These are phyloP conservation scores for Mortierella sp. DNA, from an alignment of 371 early-diverging fungal species.

Conservation along the genomic window DNA sequence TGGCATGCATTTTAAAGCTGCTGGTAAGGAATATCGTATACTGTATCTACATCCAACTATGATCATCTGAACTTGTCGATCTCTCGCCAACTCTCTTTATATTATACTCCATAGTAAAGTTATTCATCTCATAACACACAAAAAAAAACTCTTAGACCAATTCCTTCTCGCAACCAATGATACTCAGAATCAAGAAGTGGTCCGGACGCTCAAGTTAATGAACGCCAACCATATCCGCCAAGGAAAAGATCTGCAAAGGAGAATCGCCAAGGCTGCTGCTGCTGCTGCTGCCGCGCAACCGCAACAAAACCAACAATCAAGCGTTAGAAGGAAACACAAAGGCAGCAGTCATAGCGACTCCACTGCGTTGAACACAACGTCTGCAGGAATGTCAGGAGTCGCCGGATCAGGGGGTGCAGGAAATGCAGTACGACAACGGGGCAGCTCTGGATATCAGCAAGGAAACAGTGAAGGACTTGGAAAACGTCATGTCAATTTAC, in stretches of 20 bases:
- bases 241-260: constrained; percentile 42
- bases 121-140: not conserved
- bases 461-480: constrained; percentile 16
- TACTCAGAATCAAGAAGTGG: constrained; percentile 40
- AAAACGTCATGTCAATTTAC: constrained; percentile 13
- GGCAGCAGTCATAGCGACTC: not conserved
- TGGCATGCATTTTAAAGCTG: constrained; percentile 42
- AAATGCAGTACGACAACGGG: constrained; percentile 10
- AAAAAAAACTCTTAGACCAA: constrained; percentile 26
- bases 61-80: not conserved
- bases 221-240: constrained; percentile 51
- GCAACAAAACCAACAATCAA: constrained; percentile 10
- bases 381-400: not conserved
- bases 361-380: not conserved
- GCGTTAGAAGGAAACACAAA: not conserved
- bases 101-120: no score
- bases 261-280: constrained; percentile 25
- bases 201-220: constrained; percentile 47
- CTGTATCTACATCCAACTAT: not conserved
- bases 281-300: constrained; percentile 4
- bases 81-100: no score
- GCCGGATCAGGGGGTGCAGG: not conserved
- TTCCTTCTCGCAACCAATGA: constrained; percentile 45
- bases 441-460: constrained; percentile 18
- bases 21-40: constrained; percentile 17